A percentile compares a stretch with the other conserved stretches of the same genome.
Conservation (phyloP, 176 grass and related monocot genomes). For the Carex kokanica region DNA sequence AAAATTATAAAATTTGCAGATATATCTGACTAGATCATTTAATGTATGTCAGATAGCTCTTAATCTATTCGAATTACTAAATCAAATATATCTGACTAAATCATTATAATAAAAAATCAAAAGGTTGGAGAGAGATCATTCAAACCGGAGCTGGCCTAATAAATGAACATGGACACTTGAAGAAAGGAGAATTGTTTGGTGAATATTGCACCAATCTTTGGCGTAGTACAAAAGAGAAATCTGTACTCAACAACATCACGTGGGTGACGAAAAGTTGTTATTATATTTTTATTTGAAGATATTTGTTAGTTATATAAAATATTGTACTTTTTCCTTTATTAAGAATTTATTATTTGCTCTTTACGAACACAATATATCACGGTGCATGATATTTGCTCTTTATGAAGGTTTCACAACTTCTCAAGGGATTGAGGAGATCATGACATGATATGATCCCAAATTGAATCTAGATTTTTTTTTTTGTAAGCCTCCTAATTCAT, state of each 20-base stretch:
- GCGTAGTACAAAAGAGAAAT: not conserved
- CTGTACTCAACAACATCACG: not conserved
- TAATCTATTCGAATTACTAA: no score
- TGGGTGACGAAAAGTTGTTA: not conserved
- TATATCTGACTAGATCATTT: no score
- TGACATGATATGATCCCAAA: no score
- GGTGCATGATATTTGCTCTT: no score
- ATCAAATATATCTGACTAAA: no score
- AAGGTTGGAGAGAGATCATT: not conserved
- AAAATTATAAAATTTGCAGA: no score
- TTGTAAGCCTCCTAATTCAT: no score
- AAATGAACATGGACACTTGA: not conserved
- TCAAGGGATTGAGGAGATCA: no score
- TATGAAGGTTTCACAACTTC: no score
- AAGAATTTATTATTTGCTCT: not conserved
- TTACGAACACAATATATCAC: not conserved
- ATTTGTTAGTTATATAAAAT: not conserved
- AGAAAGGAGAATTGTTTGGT: not conserved
- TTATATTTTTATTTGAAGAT: not conserved
- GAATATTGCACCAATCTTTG: not conserved
- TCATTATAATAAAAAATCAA: not conserved
- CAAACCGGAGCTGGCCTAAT: not conserved
- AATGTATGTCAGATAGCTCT: no score
- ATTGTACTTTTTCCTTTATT: not conserved
- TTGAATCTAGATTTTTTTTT: no score